Conservation (phyloP, 495 filamentous ascomycete genomes). For the Halenospora varia region DNA sequence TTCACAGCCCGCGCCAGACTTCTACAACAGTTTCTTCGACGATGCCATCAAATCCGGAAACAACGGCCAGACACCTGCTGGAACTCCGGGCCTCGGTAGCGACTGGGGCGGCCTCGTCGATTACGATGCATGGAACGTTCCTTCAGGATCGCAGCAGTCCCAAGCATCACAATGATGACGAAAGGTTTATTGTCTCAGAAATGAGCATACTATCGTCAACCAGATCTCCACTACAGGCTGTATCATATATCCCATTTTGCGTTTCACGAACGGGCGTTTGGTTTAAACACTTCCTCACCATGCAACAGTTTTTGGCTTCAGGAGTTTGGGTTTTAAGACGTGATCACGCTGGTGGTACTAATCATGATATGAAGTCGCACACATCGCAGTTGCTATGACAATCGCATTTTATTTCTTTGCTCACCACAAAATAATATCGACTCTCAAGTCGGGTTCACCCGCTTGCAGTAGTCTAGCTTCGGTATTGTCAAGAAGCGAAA, state of each 20-base stretch:
- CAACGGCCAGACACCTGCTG: neutral
- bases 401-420: neutral
- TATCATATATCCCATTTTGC: neutral
- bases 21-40: constrained; percentile 4
- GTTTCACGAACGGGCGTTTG: too few species aligned
- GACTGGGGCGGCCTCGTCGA: neutral
- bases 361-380: too few species aligned
- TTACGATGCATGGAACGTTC: neutral
- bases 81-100: neutral
- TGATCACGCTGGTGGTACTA: too few species aligned
- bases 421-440: too few species aligned
- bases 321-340: too few species aligned
- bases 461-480: constrained; percentile 1
- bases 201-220: neutral
- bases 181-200: neutral
- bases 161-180: neutral
- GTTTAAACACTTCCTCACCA: too few species aligned
- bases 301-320: too few species aligned
- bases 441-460: too few species aligned
- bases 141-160: neutral
- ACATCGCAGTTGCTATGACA: neutral
- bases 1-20: neutral
- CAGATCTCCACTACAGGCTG: neutral
- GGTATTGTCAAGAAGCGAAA: constrained; percentile 2
- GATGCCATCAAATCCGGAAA: constrained; percentile 3